A percentile compares a stretch with the other conserved stretches of the same genome.
These are phyloP conservation scores for Xylariaceae sp. DNA, from an alignment of 2,329 filamentous ascomycete genomes.

Conservation along the genomic window DNA sequence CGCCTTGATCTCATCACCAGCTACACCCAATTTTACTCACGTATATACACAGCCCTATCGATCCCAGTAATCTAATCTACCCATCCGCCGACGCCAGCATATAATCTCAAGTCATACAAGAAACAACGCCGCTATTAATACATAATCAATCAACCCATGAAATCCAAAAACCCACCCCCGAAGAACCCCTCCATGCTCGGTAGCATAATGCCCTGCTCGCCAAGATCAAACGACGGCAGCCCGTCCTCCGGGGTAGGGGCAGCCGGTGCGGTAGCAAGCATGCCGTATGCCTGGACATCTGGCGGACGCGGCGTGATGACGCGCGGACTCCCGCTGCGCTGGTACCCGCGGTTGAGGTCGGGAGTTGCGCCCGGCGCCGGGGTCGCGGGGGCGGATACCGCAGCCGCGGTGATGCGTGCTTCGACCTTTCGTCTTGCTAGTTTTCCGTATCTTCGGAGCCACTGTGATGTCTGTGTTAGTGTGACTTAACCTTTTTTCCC, in stretches of 20 bases:
- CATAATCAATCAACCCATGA: conserved; percentile 20
- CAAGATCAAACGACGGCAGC: conserved; percentile 21
- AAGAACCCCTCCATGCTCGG: conserved; percentile 36
- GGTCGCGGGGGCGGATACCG: background rate
- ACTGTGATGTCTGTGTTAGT: conserved; percentile 7
- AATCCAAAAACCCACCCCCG: conserved; percentile 33
- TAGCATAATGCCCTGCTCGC: conserved; percentile 28
- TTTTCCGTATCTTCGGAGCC: conserved; percentile 32
- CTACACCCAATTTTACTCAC: too few species aligned
- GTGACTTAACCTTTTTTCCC: background rate
- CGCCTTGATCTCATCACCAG: too few species aligned
- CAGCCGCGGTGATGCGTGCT: conserved; percentile 21
- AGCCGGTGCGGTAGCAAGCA: conserved; percentile 7
- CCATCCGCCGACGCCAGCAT: too few species aligned
- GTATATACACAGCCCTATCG: too few species aligned
- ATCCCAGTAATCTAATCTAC: background rate
- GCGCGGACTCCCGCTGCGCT: background rate
- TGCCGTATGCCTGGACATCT: conserved; percentile 5
- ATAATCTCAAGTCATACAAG: too few species aligned
- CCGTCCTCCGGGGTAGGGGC: conserved; percentile 15
- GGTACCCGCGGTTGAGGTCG: background rate
- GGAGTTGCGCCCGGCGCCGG: background rate
- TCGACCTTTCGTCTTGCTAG: conserved; percentile 32
- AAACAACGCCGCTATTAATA: background rate
- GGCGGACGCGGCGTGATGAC: background rate